phyloP scores from a whole-genome alignment of 805 yeast genomes.

The Candida ulmi region DNA sequence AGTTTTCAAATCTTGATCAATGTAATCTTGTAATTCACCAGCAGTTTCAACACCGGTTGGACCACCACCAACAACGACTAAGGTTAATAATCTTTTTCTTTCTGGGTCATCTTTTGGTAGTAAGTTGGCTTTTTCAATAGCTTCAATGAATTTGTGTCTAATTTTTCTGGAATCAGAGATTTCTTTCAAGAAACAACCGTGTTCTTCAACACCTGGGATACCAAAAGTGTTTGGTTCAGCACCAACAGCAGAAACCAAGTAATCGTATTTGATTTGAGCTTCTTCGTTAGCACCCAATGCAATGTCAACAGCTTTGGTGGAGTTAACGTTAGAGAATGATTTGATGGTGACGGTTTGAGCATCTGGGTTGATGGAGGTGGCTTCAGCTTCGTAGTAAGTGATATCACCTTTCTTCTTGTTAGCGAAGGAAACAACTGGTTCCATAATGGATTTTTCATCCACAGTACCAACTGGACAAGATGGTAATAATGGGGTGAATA shows the following conservation, averaged over 20 bases:
- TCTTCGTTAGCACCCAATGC: constrained; percentile 34
- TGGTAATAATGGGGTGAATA: constrained; percentile 90
- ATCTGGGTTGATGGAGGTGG: constrained; percentile 75
- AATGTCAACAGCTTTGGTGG: constrained; percentile 21
- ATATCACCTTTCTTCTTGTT: constrained; percentile 74
- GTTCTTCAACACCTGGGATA: constrained; percentile 82
- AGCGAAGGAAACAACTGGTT: constrained; percentile 86
- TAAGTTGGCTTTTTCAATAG: constrained; percentile 83
- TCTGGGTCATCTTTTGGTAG: constrained; percentile 75
- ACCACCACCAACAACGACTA: constrained; percentile 96
- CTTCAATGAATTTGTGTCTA: constrained; percentile 75
- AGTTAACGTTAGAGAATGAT: constrained; percentile 34
- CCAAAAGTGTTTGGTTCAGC: constrained; percentile 93
- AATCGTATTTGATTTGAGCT: constrained; percentile 61
- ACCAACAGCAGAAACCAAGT: constrained; percentile 86
- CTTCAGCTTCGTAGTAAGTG: constrained; percentile 84
- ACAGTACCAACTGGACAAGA: constrained; percentile 93
- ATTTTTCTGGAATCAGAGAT: constrained; percentile 80
- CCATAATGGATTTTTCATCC: constrained; percentile 85
- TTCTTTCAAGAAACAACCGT: constrained; percentile 86
- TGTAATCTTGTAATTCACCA: constrained; percentile 92
- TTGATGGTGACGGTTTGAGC: constrained; percentile 64
- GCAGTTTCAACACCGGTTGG: constrained; percentile 98
- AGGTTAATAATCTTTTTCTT: constrained; percentile 77
- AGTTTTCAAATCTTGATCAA: constrained; percentile 81